Conservation (phyloP, 768 basidiomycete species). For the Leccinum broughii region DNA sequence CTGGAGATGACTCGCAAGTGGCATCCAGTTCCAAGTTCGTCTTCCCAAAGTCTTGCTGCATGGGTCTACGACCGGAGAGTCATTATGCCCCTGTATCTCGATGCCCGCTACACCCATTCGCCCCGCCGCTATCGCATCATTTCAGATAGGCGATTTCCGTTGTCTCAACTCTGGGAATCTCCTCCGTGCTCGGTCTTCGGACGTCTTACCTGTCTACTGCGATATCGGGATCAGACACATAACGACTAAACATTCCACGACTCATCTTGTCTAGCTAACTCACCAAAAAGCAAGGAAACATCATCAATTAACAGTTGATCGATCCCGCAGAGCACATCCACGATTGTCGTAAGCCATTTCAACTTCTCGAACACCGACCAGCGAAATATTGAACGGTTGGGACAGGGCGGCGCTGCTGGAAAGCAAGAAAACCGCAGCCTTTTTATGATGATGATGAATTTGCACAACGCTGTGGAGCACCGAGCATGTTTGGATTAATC, state of each 20-base stretch:
- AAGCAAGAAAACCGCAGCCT: background rate
- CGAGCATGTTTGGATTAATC: background rate
- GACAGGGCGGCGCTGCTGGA: background rate
- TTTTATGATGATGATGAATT: background rate
- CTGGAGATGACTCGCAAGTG: too few species aligned
- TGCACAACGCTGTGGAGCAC: background rate
- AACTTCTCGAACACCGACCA: background rate
- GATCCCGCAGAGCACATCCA: background rate
- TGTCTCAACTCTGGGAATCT: background rate
- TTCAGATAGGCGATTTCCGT: too few species aligned
- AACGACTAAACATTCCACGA: background rate
- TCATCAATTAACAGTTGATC: background rate
- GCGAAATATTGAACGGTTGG: background rate
- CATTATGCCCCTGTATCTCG: too few species aligned
- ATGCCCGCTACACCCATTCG: too few species aligned
- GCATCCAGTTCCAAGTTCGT: too few species aligned
- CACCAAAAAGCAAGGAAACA: background rate
- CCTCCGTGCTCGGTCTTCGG: background rate
- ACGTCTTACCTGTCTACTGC: background rate
- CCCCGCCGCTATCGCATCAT: too few species aligned
- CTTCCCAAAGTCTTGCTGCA: too few species aligned
- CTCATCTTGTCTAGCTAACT: background rate
- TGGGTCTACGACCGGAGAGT: too few species aligned
- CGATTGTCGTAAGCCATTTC: background rate
- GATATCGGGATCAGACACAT: background rate